Percentiles rank a stretch among this genome's conserved stretches.
phyloP scores from a whole-genome alignment of 352 stramenopile species.

The Plasmopara viticola region DNA sequence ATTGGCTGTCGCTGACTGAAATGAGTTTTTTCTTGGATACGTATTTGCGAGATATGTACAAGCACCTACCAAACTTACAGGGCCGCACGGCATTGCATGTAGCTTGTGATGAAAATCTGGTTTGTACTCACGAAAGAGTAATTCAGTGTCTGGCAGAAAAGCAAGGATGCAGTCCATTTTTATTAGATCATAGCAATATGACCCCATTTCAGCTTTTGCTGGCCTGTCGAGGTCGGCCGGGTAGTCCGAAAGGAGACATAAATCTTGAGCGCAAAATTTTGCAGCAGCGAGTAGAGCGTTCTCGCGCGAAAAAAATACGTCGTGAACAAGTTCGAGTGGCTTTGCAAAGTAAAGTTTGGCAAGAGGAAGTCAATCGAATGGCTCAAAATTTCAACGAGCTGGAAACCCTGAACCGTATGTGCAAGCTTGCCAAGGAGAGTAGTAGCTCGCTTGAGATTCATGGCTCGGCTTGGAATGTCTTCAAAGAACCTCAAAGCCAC shows the following conservation, averaged over 20 bases:
- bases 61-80: conserved; percentile 56
- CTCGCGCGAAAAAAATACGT: conserved; percentile 20
- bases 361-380: conserved; percentile 36
- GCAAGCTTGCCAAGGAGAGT: conserved; percentile 31
- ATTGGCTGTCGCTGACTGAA: conserved; percentile 45
- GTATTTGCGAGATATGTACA: conserved; percentile 55
- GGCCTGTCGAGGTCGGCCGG: conserved; percentile 42
- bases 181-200: conserved; percentile 40
- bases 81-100: conserved; percentile 62
- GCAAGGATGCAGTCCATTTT: conserved; percentile 46
- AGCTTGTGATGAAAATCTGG: conserved; percentile 74
- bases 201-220: conserved; percentile 43
- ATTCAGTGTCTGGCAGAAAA: conserved; percentile 48
- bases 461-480: conserved; percentile 38
- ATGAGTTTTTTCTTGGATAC: conserved; percentile 61
- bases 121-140: conserved; percentile 68
- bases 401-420: conserved; percentile 39
- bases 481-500: conserved; percentile 43
- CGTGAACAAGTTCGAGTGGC: conserved; percentile 33
- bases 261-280: conserved; percentile 27
- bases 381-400: conserved; percentile 42
- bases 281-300: conserved; percentile 25
- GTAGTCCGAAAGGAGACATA: conserved; percentile 43
- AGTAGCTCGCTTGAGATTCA: conserved; percentile 11
- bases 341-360: conserved; percentile 29